phyloP scores from a whole-genome alignment of 768 basidiomycete species.

The Lentinus brumalis region DNA sequence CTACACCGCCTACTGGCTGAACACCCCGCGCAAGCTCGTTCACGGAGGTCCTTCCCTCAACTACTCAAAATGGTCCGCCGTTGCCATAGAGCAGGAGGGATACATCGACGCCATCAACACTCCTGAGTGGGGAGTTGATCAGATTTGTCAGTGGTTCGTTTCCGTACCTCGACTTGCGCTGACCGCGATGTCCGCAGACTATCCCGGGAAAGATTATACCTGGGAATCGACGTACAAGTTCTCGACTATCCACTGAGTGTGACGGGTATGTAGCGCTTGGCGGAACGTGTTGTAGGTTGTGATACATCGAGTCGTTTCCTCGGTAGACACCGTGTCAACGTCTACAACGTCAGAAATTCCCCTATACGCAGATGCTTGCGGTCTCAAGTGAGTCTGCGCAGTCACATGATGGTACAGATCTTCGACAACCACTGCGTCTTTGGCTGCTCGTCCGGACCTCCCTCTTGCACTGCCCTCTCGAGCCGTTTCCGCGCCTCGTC shows the following conservation, averaged over 20 bases:
- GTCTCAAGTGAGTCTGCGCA: too few species aligned
- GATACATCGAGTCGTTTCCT: too few species aligned
- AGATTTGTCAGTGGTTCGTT: slow-evolving; percentile 45
- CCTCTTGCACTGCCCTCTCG: not conserved
- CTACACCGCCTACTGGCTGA: slow-evolving; percentile 48
- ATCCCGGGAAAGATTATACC: slow-evolving; percentile 43
- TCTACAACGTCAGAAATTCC: too few species aligned
- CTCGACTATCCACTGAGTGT: slow-evolving; percentile 30
- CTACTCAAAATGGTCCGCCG: slow-evolving; percentile 45
- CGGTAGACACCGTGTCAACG: too few species aligned
- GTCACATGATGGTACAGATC: too few species aligned
- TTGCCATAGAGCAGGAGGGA: slow-evolving; percentile 57
- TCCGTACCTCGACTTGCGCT: not conserved
- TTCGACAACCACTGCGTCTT: not conserved
- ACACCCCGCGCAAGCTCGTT: slow-evolving; percentile 47
- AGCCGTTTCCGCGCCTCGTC: slow-evolving; percentile 11
- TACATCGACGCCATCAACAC: slow-evolving; percentile 58
- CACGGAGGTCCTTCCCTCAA: slow-evolving; percentile 49
- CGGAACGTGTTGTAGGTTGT: too few species aligned
- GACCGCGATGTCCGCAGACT: slow-evolving; percentile 32
- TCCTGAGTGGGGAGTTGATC: slow-evolving; percentile 54
- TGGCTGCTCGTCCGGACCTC: not conserved
- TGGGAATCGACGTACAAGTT: slow-evolving; percentile 54
- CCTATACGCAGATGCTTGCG: too few species aligned
- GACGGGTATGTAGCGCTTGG: too few species aligned